Evolutionary conservation across 257 asterid genomes (phyloP).

Genomic region (Solanum corneliomulleri): DNA sequence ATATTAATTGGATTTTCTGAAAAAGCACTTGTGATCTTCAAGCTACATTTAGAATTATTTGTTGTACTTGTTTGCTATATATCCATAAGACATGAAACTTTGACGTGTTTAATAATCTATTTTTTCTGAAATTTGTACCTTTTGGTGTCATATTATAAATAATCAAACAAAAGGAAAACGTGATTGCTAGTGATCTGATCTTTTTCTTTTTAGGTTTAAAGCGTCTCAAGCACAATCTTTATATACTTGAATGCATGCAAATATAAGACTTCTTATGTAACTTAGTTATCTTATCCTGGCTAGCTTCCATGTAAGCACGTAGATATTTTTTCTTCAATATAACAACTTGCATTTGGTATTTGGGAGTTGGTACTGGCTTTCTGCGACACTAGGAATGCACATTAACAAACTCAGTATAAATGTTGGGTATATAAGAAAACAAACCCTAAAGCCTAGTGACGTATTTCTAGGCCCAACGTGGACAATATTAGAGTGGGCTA

Average conservation of each 20-base stretch:
- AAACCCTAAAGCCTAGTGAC: background rate
- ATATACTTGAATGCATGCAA: background rate
- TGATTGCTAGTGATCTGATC: background rate
- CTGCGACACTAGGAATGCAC: background rate
- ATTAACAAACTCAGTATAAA: background rate
- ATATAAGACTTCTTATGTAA: background rate
- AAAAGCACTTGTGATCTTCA: background rate
- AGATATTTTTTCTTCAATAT: background rate
- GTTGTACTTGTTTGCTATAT: background rate
- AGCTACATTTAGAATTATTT: background rate
- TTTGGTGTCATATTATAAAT: background rate
- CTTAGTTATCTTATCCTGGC: background rate
- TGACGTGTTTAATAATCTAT: background rate
- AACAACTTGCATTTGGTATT: background rate
- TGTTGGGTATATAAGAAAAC: background rate
- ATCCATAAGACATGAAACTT: background rate
- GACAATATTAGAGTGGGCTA: background rate
- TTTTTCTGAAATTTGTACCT: background rate
- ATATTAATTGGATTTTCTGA: background rate
- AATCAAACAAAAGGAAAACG: background rate
- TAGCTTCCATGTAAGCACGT: background rate
- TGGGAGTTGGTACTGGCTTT: background rate
- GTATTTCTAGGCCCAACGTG: background rate
- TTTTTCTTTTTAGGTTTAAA: background rate
- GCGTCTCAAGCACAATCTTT: constrained; percentile 3